Evolutionary conservation across 441 rosid genomes (phyloP).

Genomic region (Codiaeum variegatum): DNA sequence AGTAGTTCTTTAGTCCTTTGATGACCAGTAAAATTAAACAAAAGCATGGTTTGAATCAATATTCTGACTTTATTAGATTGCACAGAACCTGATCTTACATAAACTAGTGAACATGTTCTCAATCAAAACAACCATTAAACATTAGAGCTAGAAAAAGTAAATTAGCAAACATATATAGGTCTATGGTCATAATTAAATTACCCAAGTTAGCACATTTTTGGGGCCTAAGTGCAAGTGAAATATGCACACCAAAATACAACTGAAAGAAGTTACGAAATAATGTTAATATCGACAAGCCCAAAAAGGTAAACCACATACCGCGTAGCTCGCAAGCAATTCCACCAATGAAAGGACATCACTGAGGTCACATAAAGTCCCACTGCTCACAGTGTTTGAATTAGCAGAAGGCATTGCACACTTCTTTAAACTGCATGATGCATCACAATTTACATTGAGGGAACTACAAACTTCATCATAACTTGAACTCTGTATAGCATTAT

Average conservation of each 20-base stretch:
- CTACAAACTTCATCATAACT: slow-evolving; percentile 22
- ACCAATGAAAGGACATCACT: slow-evolving; percentile 53
- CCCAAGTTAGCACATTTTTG: neutral
- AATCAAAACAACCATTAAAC: too few relatives aligned
- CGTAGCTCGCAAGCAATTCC: slow-evolving; percentile 67
- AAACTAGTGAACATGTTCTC: neutral
- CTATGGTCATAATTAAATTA: too few relatives aligned
- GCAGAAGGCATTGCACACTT: slow-evolving; percentile 19
- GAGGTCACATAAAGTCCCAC: slow-evolving; percentile 28
- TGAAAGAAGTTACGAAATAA: neutral
- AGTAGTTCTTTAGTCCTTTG: neutral
- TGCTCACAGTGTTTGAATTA: slow-evolving; percentile 16
- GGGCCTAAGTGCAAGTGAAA: too few relatives aligned
- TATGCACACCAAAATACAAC: too few relatives aligned
- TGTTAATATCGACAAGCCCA: neutral
- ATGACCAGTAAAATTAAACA: neutral
- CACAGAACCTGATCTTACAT: neutral
- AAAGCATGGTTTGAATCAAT: neutral
- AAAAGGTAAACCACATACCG: slow-evolving; percentile 39
- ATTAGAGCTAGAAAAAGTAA: too few relatives aligned
- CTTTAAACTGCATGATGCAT: slow-evolving; percentile 31
- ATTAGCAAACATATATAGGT: neutral
- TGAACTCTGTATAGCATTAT: slow-evolving; percentile 27
- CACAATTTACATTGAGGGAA: slow-evolving; percentile 17
- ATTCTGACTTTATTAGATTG: neutral